Percentiles rank a stretch among this genome's conserved stretches.
These are phyloP conservation scores for Diaporthe helianthi DNA, from an alignment of 2,329 filamentous ascomycete species.

Conservation along the genomic window DNA sequence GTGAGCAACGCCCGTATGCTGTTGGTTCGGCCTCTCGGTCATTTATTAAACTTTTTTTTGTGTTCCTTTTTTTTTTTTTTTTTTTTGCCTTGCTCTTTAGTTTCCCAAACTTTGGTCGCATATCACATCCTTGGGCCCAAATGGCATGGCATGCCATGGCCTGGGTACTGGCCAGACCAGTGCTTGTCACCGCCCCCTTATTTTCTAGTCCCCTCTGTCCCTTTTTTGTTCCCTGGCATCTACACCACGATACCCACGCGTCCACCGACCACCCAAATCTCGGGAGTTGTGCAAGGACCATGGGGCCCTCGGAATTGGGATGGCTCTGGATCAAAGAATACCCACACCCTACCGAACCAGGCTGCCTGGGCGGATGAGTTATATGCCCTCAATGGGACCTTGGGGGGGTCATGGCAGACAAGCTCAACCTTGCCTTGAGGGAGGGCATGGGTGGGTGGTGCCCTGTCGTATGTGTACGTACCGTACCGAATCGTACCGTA, in stretches of 20 bases:
- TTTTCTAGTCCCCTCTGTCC: background rate
- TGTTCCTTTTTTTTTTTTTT: background rate
- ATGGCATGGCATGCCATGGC: background rate
- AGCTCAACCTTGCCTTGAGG: slow-evolving; percentile 18
- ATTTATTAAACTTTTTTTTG: slow-evolving; percentile 13
- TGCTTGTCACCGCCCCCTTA: background rate
- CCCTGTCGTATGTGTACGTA: slow-evolving; percentile 9
- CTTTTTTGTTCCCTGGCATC: slow-evolving; percentile 2
- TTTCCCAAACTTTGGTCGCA: background rate
- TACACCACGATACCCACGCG: slow-evolving; percentile 15
- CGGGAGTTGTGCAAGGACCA: slow-evolving; percentile 15
- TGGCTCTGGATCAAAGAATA: slow-evolving; percentile 19
- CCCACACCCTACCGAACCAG: slow-evolving; percentile 3
- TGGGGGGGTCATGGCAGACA: slow-evolving; percentile 16
- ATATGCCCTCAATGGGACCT: background rate
- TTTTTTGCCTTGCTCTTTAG: background rate
- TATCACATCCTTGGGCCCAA: slow-evolving; percentile 8
- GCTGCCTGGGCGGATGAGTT: slow-evolving; percentile 10
- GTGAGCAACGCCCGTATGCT: slow-evolving; percentile 9
- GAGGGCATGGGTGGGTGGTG: background rate
- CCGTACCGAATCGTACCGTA: background rate
- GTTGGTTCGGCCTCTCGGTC: slow-evolving; percentile 25
- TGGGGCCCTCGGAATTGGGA: slow-evolving; percentile 9
- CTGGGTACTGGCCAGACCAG: background rate
- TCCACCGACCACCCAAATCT: slow-evolving; percentile 24